A percentile compares a stretch with the other conserved stretches of the same genome.
Conservation (phyloP, 2,329 filamentous ascomycete genomes). For the Neopestalotiopsis clavispora region DNA sequence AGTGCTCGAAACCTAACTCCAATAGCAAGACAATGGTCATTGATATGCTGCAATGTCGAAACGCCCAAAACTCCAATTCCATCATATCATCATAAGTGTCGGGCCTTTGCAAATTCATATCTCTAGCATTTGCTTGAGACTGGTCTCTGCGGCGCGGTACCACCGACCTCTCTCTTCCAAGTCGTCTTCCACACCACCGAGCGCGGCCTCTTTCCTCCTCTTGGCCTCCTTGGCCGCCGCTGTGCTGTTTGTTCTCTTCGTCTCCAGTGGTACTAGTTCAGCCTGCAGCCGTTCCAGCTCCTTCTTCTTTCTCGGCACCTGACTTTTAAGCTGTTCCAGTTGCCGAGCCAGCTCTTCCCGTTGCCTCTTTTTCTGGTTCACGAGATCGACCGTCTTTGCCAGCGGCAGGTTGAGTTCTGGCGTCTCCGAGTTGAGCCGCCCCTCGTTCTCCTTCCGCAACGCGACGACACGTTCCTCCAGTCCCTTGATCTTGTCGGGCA, state of each 20-base stretch:
- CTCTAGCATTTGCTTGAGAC: constrained; percentile 67
- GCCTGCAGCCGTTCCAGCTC: constrained; percentile 70
- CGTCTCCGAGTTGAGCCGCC: constrained; percentile 41
- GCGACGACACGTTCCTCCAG: constrained; percentile 54
- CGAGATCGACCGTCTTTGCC: constrained; percentile 58
- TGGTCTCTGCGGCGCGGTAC: constrained; percentile 72
- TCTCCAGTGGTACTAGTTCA: constrained; percentile 72
- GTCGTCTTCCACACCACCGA: constrained; percentile 72
- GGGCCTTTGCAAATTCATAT: constrained; percentile 32
- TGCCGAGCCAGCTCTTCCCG: constrained; percentile 64
- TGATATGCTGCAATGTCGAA: not conserved
- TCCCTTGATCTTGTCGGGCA: constrained; percentile 54
- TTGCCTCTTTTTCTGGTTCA: constrained; percentile 56
- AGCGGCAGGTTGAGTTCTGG: constrained; percentile 59
- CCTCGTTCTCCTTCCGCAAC: constrained; percentile 47
- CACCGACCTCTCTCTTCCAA: constrained; percentile 77
- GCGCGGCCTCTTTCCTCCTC: constrained; percentile 68
- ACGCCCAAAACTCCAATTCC: not conserved
- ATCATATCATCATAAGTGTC: not conserved
- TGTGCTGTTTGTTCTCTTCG: constrained; percentile 67
- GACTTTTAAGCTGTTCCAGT: constrained; percentile 65
- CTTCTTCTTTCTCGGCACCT: constrained; percentile 67
- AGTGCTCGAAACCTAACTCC: too few species aligned
- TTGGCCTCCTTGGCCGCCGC: constrained; percentile 74
- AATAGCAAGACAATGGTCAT: too few species aligned